Evolutionary conservation across 345 rosid species (phyloP), one percentile per base, ranked within the genome.

Genomic region (Eucalyptus sideroxylon): DNA sequence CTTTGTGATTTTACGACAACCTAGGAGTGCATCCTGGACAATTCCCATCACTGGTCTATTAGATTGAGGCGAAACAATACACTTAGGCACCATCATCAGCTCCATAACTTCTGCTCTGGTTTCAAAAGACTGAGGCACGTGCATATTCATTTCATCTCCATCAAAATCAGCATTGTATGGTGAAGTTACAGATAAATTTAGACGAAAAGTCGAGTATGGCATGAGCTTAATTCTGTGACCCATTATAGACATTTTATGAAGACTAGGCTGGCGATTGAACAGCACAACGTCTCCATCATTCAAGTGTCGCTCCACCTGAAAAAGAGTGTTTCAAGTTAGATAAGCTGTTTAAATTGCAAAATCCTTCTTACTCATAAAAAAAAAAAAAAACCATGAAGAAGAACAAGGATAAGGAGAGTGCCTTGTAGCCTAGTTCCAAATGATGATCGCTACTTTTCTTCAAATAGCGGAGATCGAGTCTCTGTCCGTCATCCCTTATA

Each of bases 71-170:
- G 99, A 97, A 42, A 98, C 99, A 85, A 98, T 97, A 92, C 99
- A 97, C 91, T 97, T 98, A 23, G 99, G 99, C 89, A 98, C 99
- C 99, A 98, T 97, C 99, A 98, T 98, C 90, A 98, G 95, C 93
- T 98, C 99, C 90, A 95, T 88, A 11, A 98, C 99, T 92, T 98
- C 99, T 7, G 99, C 99, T 93, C 99, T 94, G 83, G 99, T 96
- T 95, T 97, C 99, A 77, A 93, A 98, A 90, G 97, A 98, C 86
- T 97, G 99, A 53, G 99, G 99, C 45, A 97, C 98, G 88, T 97
- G 99, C 99, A 98, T 98, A 88, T 98, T 98, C 99, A 98, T 98
- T 95, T 98, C 99, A 95, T 98, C 99, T 87, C 99, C 99, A 91
- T 98, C 99, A 94, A 98, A 98, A 93, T 97, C 99, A 92, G 99